These are phyloP conservation scores for Saturnispora halmiae DNA, from an alignment of 805 yeast species.

Conservation along the genomic window DNA sequence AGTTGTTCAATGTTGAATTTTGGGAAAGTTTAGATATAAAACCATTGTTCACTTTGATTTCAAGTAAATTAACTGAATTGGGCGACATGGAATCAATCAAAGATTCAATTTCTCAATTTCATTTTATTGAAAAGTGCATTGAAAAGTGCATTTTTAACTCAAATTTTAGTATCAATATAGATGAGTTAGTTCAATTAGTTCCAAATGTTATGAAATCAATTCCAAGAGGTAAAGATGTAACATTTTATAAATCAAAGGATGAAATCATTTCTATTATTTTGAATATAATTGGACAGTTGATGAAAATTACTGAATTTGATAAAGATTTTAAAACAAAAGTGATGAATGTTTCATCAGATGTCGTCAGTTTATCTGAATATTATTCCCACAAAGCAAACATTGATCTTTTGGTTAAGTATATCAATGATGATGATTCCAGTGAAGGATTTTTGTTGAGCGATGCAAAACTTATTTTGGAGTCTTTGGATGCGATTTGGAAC, in stretches of 20 bases:
- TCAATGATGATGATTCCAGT: slow-evolving; percentile 10
- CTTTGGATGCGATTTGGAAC: slow-evolving; percentile 45
- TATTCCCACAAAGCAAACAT: slow-evolving; percentile 17
- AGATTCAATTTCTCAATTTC: slow-evolving; percentile 19
- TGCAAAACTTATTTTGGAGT: slow-evolving; percentile 22
- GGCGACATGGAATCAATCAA: slow-evolving; percentile 17
- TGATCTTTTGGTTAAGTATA: slow-evolving; percentile 9
- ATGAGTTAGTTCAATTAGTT: slow-evolving; percentile 19
- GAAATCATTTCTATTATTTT: slow-evolving; percentile 28
- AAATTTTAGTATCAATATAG: slow-evolving; percentile 15
- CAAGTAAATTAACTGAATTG: slow-evolving; percentile 12
- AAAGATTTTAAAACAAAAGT: slow-evolving; percentile 4
- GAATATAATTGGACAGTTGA: slow-evolving; percentile 10
- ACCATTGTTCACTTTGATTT: slow-evolving; percentile 16
- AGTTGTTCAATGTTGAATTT: slow-evolving; percentile 21
- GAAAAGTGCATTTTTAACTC: slow-evolving; percentile 21
- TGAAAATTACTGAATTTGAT: slow-evolving; percentile 13
- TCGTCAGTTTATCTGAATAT: slow-evolving; percentile 16
- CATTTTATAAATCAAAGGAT: slow-evolving; percentile 38
- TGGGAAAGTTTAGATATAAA: slow-evolving; percentile 22
- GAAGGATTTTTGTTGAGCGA: slow-evolving; percentile 13
- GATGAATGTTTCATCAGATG: slow-evolving; percentile 11
- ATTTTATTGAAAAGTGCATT: slow-evolving; percentile 21
- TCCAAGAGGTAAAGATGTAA: slow-evolving; percentile 20
- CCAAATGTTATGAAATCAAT: slow-evolving; percentile 15